phyloP scores from a whole-genome alignment of 768 basidiomycete species.

The Mycena filopes region DNA sequence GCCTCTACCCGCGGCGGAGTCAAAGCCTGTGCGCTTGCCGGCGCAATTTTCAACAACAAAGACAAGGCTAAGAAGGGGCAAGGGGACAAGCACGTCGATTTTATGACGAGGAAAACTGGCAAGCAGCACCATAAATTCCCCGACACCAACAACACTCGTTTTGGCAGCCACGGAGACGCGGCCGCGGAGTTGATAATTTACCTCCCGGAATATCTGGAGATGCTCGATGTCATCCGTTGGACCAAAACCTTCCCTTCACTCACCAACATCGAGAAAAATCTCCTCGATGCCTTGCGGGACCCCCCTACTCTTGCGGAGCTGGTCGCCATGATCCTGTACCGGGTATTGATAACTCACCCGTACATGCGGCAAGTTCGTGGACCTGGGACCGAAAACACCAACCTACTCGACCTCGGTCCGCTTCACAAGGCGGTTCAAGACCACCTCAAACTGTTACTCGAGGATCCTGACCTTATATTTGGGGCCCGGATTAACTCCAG shows the following conservation, averaged over 20 bases:
- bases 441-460: no score
- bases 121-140: no score
- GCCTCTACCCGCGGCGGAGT: no score
- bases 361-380: conserved; percentile 15
- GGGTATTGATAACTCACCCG: conserved; percentile 7
- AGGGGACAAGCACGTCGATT: no score
- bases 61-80: no score
- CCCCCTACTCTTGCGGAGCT: conserved; percentile 16
- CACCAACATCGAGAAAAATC: conserved; percentile 22
- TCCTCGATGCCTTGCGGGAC: conserved; percentile 1
- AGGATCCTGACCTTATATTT: not conserved
- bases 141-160: no score
- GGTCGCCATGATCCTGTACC: not conserved
- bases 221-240: not conserved
- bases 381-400: conserved; percentile 9
- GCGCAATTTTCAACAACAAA: no score
- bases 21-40: no score
- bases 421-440: not conserved
- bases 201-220: not conserved
- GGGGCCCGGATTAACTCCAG: not conserved
- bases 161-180: no score
- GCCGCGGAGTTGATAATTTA: not conserved
- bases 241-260: not conserved
- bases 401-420: conserved; percentile 24
- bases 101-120: no score